A percentile compares a stretch with the other conserved stretches of the same genome.
Conservation (phyloP, 805 yeast genomes). For the Metschnikowia henanensis region DNA sequence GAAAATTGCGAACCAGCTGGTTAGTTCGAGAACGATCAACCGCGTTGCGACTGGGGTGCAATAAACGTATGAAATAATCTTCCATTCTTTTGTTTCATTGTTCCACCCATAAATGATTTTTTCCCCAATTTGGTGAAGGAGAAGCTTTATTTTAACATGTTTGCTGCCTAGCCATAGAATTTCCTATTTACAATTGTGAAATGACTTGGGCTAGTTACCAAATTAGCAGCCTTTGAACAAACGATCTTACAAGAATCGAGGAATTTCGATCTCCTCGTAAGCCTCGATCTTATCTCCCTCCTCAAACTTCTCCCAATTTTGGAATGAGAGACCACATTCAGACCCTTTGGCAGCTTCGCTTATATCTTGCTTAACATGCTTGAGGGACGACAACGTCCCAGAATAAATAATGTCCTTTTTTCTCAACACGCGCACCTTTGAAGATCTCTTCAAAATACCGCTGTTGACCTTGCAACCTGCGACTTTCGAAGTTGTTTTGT, state of each 20-base stretch:
- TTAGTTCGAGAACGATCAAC: too few relatives aligned
- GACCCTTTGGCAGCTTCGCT: constrained; percentile 76
- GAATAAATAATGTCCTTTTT: constrained; percentile 45
- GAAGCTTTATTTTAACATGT: too few relatives aligned
- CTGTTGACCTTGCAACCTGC: constrained; percentile 85
- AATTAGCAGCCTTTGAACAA: too few relatives aligned
- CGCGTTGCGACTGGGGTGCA: too few relatives aligned
- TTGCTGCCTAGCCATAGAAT: not conserved
- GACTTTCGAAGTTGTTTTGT: constrained; percentile 53
- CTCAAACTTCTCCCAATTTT: constrained; percentile 63
- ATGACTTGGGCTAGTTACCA: not conserved
- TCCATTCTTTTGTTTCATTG: too few relatives aligned
- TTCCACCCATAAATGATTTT: too few relatives aligned
- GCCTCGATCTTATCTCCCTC: constrained; percentile 77
- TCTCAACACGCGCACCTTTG: constrained; percentile 58
- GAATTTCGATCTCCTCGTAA: constrained; percentile 58
- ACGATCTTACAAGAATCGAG: constrained; percentile 37
- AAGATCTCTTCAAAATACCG: constrained; percentile 65
- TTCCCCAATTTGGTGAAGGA: too few relatives aligned
- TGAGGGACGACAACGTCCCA: constrained; percentile 71
- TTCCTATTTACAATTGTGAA: constrained; percentile 1
- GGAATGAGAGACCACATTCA: constrained; percentile 87
- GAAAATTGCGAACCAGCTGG: constrained; percentile 1
- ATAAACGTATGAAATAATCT: too few relatives aligned
- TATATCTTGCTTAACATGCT: constrained; percentile 80